Evolutionary conservation across 2,329 filamentous ascomycete genomes (phyloP).

Genomic region (Aspergillus alliaceus): DNA sequence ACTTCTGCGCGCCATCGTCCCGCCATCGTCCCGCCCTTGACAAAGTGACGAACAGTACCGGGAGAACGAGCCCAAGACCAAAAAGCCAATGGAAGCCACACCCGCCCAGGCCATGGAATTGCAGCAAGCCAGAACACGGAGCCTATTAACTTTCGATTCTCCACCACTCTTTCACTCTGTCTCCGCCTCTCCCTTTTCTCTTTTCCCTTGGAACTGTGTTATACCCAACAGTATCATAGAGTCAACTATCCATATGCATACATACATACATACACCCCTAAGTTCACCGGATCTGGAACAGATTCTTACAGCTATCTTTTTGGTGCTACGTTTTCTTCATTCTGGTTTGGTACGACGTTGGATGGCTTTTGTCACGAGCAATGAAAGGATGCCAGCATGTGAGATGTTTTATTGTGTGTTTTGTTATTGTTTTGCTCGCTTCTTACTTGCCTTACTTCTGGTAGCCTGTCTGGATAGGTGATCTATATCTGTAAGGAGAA

Average conservation of each 20-base stretch:
- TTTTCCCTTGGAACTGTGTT: not conserved
- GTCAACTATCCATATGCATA: not conserved
- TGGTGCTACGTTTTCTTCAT: not conserved
- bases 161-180: too few species aligned
- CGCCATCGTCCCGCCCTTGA: too few species aligned
- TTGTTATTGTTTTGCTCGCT: not conserved
- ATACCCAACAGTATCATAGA: not conserved
- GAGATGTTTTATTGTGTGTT: not conserved
- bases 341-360: slow-evolving; percentile 13
- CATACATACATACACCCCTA: not conserved
- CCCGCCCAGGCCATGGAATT: too few species aligned
- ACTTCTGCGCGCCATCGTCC: too few species aligned
- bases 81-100: too few species aligned
- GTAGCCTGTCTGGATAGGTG: not conserved
- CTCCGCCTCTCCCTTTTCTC: not conserved
- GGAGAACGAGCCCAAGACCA: too few species aligned
- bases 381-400: slow-evolving; percentile 18
- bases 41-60: not conserved
- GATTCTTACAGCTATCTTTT: not conserved
- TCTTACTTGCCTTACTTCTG: not conserved
- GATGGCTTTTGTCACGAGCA: slow-evolving; percentile 13
- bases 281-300: not conserved
- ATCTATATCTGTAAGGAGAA: too few species aligned
- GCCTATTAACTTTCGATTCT: too few species aligned
- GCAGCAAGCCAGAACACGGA: too few species aligned